phyloP scores from a whole-genome alignment of 257 asterid species.

The Nicotiana sylvestris region DNA sequence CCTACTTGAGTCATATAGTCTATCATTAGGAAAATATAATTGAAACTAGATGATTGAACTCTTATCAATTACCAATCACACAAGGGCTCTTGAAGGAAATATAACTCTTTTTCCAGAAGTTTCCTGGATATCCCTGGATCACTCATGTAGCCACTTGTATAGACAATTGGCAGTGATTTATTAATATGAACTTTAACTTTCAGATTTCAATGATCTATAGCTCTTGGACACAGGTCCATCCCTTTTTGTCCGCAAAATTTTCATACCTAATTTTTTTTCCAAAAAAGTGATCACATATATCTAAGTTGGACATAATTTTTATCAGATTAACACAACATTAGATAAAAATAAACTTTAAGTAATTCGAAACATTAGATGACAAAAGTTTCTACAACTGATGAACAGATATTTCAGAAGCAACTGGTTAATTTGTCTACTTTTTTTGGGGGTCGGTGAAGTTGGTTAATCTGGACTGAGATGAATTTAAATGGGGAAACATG shows the following conservation, averaged over 20 bases:
- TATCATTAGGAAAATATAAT: not conserved
- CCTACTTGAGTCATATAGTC: too few relatives aligned
- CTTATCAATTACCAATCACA: not conserved
- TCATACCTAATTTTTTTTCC: not conserved
- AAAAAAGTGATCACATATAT: not conserved
- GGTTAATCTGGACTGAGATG: not conserved
- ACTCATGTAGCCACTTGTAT: not conserved
- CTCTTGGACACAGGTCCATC: not conserved
- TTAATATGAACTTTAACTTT: not conserved
- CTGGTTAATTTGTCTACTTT: not conserved
- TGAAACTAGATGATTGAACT: conserved; percentile 1
- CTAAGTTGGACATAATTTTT: not conserved
- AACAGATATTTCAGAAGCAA: not conserved
- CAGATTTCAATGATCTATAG: conserved; percentile 3
- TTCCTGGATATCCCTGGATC: not conserved
- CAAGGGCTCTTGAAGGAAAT: not conserved
- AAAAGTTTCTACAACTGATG: not conserved
- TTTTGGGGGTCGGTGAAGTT: not conserved
- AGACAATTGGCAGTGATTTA: not conserved
- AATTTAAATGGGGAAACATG: not conserved
- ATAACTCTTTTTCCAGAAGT: not conserved
- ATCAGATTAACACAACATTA: not conserved
- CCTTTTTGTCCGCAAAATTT: not conserved
- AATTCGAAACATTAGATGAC: not conserved
- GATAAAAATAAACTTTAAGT: not conserved